These are phyloP conservation scores for Lindgomyces ingoldianus DNA, from an alignment of 495 filamentous ascomycete genomes.

Conservation along the genomic window DNA sequence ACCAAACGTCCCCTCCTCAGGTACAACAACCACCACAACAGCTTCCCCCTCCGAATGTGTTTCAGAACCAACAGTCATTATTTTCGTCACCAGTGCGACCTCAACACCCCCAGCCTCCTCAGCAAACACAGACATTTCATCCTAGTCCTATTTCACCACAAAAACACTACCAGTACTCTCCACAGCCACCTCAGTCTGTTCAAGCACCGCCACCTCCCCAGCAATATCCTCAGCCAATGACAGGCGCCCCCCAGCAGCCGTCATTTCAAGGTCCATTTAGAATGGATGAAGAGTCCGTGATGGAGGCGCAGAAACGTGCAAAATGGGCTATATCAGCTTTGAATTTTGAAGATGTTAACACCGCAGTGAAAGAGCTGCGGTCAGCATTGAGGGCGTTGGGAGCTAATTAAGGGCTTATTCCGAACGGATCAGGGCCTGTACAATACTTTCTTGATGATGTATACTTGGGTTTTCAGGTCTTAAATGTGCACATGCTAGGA, in stretches of 20 bases:
- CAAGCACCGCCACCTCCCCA: constrained; percentile 22
- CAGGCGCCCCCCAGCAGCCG: constrained; percentile 16
- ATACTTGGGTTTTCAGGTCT: no score
- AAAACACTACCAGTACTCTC: constrained; percentile 15
- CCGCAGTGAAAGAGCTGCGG: constrained; percentile 82
- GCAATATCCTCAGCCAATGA: constrained; percentile 38
- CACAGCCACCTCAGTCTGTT: constrained; percentile 13
- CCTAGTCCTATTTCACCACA: constrained; percentile 20
- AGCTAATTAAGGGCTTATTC: constrained; percentile 42
- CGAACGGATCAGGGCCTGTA: background rate
- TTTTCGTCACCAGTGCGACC: constrained; percentile 4
- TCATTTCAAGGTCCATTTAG: constrained; percentile 37
- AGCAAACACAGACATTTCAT: constrained; percentile 44
- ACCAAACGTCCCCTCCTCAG: constrained; percentile 12
- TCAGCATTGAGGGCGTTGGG: constrained; percentile 71
- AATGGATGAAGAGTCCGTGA: constrained; percentile 73
- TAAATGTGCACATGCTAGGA: background rate
- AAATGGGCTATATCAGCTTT: constrained; percentile 96
- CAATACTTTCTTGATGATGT: no score
- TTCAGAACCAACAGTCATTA: constrained; percentile 17
- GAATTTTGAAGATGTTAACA: constrained; percentile 93
- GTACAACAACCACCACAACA: constrained; percentile 18
- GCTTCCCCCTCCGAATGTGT: background rate
- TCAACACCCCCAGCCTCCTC: constrained; percentile 2
- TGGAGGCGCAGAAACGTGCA: constrained; percentile 88